Conservation (phyloP, 139 green algal species). For the Volvox africanus region DNA sequence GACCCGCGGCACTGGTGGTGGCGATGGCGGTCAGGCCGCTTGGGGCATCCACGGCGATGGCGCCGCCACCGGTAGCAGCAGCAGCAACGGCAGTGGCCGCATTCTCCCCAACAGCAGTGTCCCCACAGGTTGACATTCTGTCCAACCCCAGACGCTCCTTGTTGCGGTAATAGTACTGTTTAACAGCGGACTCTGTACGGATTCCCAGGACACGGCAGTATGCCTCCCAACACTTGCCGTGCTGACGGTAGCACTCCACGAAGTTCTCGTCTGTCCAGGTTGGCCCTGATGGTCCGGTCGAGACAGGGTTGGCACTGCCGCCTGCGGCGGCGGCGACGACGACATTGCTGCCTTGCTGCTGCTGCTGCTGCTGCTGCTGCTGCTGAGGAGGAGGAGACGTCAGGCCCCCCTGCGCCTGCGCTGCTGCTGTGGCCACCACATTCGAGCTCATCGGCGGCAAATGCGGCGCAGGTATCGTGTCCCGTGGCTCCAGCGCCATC, state of each 20-base stretch:
- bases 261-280: slow-evolving; percentile 70
- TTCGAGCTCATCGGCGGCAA: slow-evolving; percentile 1
- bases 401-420: background rate
- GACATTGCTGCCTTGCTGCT: too few species aligned
- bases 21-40: background rate
- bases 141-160: slow-evolving; percentile 71
- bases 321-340: background rate
- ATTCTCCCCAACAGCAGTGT: background rate
- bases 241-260: slow-evolving; percentile 66
- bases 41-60: background rate
- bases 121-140: background rate
- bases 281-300: background rate
- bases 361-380: background rate
- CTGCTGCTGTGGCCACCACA: background rate
- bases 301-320: background rate
- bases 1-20: background rate
- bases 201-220: slow-evolving; percentile 68
- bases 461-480: background rate
- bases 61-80: background rate
- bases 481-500: background rate
- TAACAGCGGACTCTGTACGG: slow-evolving; percentile 57
- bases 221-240: slow-evolving; percentile 65
- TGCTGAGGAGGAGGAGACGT: background rate
- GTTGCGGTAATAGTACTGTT: slow-evolving; percentile 73
- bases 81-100: background rate